Conservation (phyloP, 129 eudicot species). For the Artemisia annua region DNA sequence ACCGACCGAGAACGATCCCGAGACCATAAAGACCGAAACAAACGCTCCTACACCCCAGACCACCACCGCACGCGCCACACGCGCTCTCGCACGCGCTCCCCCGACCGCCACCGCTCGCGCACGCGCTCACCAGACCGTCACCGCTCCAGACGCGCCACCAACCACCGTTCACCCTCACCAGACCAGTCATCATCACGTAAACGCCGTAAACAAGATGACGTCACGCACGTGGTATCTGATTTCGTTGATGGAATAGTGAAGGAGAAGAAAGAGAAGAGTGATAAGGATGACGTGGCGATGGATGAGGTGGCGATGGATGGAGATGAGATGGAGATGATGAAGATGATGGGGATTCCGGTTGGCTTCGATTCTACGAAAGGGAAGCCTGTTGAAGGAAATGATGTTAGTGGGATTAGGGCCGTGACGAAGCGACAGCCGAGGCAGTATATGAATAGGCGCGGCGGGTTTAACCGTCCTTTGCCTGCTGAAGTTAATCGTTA, state of each 20-base stretch:
- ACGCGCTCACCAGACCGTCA: conserved; percentile 48
- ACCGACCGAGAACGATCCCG: conserved; percentile 41
- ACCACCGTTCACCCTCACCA: conserved; percentile 52
- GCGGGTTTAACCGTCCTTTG: conserved; percentile 94
- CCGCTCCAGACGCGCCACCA: conserved; percentile 39
- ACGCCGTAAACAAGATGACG: conserved; percentile 60
- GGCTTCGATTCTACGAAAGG: conserved; percentile 97
- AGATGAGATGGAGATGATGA: conserved; percentile 92
- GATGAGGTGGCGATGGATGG: conserved; percentile 46
- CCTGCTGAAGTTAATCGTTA: conserved; percentile 89
- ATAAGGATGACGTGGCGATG: conserved; percentile 30
- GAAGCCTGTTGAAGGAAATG: conserved; percentile 85
- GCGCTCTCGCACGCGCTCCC: conserved; percentile 69
- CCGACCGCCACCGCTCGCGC: conserved; percentile 49
- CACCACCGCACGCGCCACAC: conserved; percentile 65
- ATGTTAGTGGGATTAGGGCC: conserved; percentile 78
- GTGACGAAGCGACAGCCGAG: conserved; percentile 92
- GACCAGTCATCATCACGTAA: conserved; percentile 45
- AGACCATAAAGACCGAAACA: conserved; percentile 47
- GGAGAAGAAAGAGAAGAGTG: conserved; percentile 36
- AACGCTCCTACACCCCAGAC: conserved; percentile 67
- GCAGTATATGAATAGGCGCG: conserved; percentile 96
- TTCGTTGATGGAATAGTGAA: conserved; percentile 61
- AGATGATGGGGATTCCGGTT: conserved; percentile 89
- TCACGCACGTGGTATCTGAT: conserved; percentile 48